Evolutionary conservation across 73 alveolate genomes (phyloP).

Genomic region (Breviolum minutum): DNA sequence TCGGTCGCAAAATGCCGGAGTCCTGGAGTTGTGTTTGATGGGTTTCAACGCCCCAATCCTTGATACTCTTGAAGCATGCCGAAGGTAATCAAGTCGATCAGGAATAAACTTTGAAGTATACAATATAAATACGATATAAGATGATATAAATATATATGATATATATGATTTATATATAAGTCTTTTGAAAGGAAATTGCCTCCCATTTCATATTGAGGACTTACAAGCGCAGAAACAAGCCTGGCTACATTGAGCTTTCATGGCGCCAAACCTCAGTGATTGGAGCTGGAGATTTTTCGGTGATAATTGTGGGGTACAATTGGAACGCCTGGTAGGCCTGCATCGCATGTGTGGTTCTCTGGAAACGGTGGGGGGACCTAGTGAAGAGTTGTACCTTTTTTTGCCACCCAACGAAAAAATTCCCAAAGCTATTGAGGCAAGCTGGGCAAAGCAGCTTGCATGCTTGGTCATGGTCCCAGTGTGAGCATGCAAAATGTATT

Average conservation of each 20-base stretch:
- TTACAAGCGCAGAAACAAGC: conserved; percentile 38
- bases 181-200: not conserved
- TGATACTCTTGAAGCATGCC: not conserved
- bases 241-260: conserved; percentile 69
- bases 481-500: not conserved
- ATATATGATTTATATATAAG: too few species aligned
- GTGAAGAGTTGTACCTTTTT: not conserved
- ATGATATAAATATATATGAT: too few species aligned
- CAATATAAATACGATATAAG: too few species aligned
- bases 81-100: not conserved
- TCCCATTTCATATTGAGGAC: not conserved
- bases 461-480: not conserved
- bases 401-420: not conserved
- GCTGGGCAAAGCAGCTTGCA: conserved; percentile 36
- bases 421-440: not conserved
- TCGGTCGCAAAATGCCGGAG: not conserved
- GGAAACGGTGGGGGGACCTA: conserved; percentile 18
- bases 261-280: not conserved
- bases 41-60: not conserved
- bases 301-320: not conserved
- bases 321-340: conserved; percentile 14
- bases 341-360: conserved; percentile 74
- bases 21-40: not conserved
- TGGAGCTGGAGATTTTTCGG: not conserved
- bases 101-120: not conserved